Conservation (phyloP, 2,329 filamentous ascomycete species). For the Cladosporium velox region DNA sequence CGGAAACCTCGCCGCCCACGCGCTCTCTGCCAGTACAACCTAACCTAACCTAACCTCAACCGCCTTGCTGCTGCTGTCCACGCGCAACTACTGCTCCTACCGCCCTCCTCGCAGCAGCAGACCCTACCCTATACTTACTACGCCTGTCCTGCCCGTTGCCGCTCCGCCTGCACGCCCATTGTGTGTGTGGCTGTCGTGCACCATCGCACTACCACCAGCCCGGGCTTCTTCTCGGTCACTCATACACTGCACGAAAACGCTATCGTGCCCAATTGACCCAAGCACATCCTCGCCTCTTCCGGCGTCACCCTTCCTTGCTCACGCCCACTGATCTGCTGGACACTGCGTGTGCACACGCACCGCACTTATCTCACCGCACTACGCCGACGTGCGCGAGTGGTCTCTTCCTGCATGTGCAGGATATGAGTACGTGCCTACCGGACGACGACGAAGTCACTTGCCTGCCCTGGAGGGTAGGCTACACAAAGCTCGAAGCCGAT, state of each 20-base stretch:
- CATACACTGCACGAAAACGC: conserved; percentile 7
- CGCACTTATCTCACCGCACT: conserved; percentile 11
- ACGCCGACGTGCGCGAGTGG: conserved; percentile 5
- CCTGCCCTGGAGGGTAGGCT: conserved; percentile 14
- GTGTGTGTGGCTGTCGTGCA: conserved; percentile 16
- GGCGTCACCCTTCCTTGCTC: neutral
- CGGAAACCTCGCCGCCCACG: conserved; percentile 6
- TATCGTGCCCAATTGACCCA: conserved; percentile 7
- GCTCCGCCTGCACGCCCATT: conserved; percentile 2
- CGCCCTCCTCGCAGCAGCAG: neutral
- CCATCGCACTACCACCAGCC: conserved; percentile 19
- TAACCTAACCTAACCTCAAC: neutral
- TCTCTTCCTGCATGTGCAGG: conserved; percentile 15
- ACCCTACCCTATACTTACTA: neutral
- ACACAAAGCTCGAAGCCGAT: conserved; percentile 10
- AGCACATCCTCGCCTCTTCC: neutral
- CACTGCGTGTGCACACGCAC: conserved; percentile 9
- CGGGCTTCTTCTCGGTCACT: conserved; percentile 14
- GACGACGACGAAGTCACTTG: conserved; percentile 15
- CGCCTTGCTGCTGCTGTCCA: neutral
- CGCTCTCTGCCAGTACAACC: conserved; percentile 1
- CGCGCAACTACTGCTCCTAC: neutral
- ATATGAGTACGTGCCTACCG: conserved; percentile 14
- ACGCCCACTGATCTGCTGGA: conserved; percentile 1
- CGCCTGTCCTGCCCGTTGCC: neutral